Base-by-base conservation (phyloP, 352 stramenopile genomes). In the Phytopythium sindhum region DNA sequence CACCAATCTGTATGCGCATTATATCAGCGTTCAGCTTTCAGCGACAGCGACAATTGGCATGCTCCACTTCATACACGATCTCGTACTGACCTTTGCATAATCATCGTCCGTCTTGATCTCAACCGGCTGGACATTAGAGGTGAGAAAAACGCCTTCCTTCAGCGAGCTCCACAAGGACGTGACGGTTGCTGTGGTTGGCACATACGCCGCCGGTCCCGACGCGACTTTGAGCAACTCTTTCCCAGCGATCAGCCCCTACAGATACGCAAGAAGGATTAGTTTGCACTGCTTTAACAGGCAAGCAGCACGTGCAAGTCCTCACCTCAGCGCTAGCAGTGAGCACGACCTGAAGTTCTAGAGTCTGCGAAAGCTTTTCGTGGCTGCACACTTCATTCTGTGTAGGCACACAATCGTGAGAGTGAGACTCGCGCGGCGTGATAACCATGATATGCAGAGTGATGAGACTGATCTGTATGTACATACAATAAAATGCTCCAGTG, bases 81-180 rank as follows among this genome's bases (percentile, higher is more conserved):
- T 50, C 17, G 26, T 42, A 37, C 65, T 41, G 37, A 90, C 84
- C 68, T 80, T 91, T 19, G 78, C 74, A 60, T 95, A 95, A n/a
- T 91, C 87, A 55, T 95, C 87, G 48, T 95, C 87, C 7, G 81
- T 92, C 57, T 90, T 90, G 61, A 95, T 94, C 53, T 95, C 87
- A 8, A 95, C 84, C 66, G 88, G 84, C 62, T 93, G 87, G 15
- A 93, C 84, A 15, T 87, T 90, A 15, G 84, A 89, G 8, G 80
- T 74, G 28, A 94, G 63, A 41, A 93, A 91, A 11, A 91, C 75
- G 8, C 84, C 85, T 59, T 95, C 87, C 64, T 90, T 92, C 55
- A 93, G 69, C 19, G 85, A 91, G 56, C 81, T 92, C 87, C 87
- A 95, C 8, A 95, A 67, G 1, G 83, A 92, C 8, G 81, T 90